Evolutionary conservation across 345 rosid genomes (phyloP).

Genomic region (Cardiospermum halicacabum): DNA sequence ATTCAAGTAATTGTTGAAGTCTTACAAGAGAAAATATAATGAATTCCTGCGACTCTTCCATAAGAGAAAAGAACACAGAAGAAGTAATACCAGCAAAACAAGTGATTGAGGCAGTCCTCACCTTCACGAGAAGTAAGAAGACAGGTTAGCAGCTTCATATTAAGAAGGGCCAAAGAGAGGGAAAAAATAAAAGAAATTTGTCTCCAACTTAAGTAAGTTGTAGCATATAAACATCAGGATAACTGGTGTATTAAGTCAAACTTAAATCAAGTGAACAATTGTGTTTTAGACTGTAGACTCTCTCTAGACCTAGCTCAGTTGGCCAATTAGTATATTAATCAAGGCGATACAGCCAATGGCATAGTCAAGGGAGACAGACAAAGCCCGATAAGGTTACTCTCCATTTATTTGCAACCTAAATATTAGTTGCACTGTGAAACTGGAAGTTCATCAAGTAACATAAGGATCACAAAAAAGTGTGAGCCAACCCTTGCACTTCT

Average conservation of each 20-base stretch:
- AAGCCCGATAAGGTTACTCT: background rate
- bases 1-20: constrained; percentile 13
- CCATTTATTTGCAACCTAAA: background rate
- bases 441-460: background rate
- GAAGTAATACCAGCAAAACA: constrained; percentile 96
- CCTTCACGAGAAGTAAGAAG: constrained; percentile 39
- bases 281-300: background rate
- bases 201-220: background rate
- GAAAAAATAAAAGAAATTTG: background rate
- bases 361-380: no score
- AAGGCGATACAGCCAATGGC: no score
- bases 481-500: background rate
- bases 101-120: constrained; percentile 77
- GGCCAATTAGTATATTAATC: background rate
- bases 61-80: constrained; percentile 53
- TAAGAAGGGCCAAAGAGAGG: background rate
- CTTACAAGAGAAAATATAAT: constrained; percentile 68
- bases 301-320: background rate
- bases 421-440: background rate
- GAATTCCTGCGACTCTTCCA: constrained; percentile 52
- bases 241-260: background rate
- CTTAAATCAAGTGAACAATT: background rate
- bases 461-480: background rate
- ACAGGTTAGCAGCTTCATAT: constrained; percentile 2
- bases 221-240: background rate